Evolutionary conservation across 2,329 filamentous ascomycete species (phyloP), one percentile per base, ranked within the genome.

Genomic region (Rutstroemia sp.): DNA sequence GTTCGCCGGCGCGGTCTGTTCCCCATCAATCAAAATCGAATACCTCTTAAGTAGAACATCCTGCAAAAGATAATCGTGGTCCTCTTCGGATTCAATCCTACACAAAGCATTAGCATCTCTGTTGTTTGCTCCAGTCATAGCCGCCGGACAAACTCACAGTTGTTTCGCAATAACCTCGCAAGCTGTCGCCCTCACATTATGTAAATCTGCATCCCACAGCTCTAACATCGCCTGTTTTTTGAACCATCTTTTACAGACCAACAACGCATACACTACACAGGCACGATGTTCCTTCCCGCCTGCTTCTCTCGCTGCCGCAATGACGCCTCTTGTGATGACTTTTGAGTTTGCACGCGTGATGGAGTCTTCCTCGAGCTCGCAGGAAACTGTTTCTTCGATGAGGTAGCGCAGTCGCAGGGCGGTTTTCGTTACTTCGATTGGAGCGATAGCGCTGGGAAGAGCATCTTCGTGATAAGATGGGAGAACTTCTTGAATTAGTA

Each of bases 101-200:
- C 5, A 16, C 2, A n/a, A 10, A 14, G 19, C 12, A n/a, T 54
- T 16, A 54, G 34, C 27, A 27, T 42, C 34, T 16, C 16, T 12
- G 30, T 34, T 34, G 9, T 34, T 10, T 34, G 9, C 12, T 34
- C n/a, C 6, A 16, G 9, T 25, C 23, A 47, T 10, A 44, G 45
- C 5, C 34, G 34, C 25, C 34, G 30, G 21, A 54, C 2, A 46
- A 19, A 67, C 76, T 66, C 65, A 80, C 78, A 86, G 75, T 23
- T 81, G 77, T 75, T 97, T 99, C 19, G 94, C 92, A 66, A 99
- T 87, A 48, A 96, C 85, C 71, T 96, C 91, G 68, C 91, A 96
- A 14, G 94, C 92, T 2, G 81, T 76, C 2, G 90, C 89, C 30
- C 92, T 83, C 39, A 94, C 75, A 44, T 85, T 74, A 69, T 96